Conservation (phyloP, 1,284 basidiomycete species). For the Ustilago shanxiensis region DNA sequence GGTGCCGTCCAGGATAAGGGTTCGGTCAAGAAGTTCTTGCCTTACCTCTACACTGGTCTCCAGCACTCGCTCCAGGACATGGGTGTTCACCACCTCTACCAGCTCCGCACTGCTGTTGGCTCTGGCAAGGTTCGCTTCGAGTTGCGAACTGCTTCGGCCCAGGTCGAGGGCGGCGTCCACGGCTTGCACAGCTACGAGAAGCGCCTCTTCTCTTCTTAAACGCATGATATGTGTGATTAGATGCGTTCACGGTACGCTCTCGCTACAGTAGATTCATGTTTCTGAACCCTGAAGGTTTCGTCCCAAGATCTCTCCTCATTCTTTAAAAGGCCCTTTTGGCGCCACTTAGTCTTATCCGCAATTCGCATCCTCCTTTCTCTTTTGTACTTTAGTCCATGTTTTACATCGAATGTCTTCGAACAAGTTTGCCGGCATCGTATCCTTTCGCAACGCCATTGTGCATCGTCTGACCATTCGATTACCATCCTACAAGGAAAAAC, state of each 20-base stretch:
- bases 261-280: not conserved
- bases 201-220: slow-evolving; percentile 73
- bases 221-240: not conserved
- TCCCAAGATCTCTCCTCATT: not conserved
- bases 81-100: slow-evolving; percentile 79
- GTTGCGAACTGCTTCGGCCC: slow-evolving; percentile 92
- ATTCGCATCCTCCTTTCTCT: slow-evolving; percentile 8
- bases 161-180: slow-evolving; percentile 95
- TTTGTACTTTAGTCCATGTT: slow-evolving; percentile 20
- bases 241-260: not conserved
- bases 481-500: no score
- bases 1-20: slow-evolving; percentile 99
- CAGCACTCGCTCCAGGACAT: slow-evolving; percentile 97
- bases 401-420: not conserved
- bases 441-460: no score
- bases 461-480: no score
- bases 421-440: no score
- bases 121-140: slow-evolving; percentile 86
- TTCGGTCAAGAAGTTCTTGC: slow-evolving; percentile 85
- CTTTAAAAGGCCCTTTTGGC: slow-evolving; percentile 2
- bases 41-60: slow-evolving; percentile 90
- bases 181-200: slow-evolving; percentile 77
- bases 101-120: slow-evolving; percentile 77
- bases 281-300: not conserved
- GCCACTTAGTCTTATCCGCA: slow-evolving; percentile 7